phyloP scores from a whole-genome alignment of 805 yeast genomes.

The Spathaspora gorwiae region DNA sequence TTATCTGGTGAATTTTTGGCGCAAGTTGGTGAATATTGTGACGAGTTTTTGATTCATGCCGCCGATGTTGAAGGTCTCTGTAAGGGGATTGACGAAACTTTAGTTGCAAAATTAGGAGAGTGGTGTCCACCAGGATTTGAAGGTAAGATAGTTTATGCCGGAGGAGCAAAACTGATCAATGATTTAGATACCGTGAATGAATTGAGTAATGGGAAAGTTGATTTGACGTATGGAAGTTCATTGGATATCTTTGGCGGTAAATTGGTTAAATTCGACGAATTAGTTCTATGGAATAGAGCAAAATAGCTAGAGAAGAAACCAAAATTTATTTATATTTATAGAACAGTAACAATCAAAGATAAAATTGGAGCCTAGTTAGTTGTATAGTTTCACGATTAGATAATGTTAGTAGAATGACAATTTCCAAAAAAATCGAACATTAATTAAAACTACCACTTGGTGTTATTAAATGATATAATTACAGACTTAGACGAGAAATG shows the following conservation, averaged over 20 bases:
- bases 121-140: constrained; percentile 61
- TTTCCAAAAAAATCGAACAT: no score
- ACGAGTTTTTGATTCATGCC: constrained; percentile 90
- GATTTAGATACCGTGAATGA: constrained; percentile 66
- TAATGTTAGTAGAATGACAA: no score
- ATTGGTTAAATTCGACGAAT: constrained; percentile 70
- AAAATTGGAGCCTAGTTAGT: no score
- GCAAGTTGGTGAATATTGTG: constrained; percentile 59
- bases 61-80: constrained; percentile 98
- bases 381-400: no score
- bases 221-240: constrained; percentile 89
- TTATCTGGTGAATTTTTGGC: constrained; percentile 52
- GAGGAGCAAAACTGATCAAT: constrained; percentile 77
- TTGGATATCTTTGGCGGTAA: constrained; percentile 92
- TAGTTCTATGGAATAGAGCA: constrained; percentile 65
- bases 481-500: no score
- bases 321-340: background rate
- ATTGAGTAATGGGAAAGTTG: constrained; percentile 79
- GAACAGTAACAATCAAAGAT: no score
- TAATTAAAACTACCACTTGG: no score
- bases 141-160: constrained; percentile 87
- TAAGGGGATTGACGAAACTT: constrained; percentile 79
- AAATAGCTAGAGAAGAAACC: background rate
- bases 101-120: constrained; percentile 66
- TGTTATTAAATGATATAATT: no score